Evolutionary conservation across 192 early-diverging fungal genomes (phyloP), one percentile per base, ranked within the genome.

Genomic region (Mortierella hygrophila): DNA sequence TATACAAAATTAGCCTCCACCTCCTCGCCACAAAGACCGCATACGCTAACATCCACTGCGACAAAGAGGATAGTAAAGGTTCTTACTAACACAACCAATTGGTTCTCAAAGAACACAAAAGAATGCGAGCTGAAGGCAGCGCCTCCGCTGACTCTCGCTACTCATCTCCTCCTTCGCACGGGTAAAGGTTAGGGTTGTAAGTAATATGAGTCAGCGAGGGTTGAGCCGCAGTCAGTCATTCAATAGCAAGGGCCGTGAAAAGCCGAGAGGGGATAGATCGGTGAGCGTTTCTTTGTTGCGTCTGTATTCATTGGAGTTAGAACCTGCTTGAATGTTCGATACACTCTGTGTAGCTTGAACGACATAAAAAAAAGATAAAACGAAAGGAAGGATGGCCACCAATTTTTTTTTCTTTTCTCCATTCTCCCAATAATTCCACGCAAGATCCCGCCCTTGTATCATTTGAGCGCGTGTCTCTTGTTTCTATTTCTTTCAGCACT

Each of bases 111-210:
- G 69, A 70, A 41, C 69, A 70, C 38, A 70, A 26, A 68, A 68
- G 32, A 32, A 68, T 32, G 20, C 1, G 20, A 68, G 8, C 41
- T 21, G 40, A 40, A 70, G 38, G 38, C 69, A 70, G 38, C 69
- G 69, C 72, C 72, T 73, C 72, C 46, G n/a, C 38, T 47, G 72
- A 73, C 41, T 73, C 72, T 32, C 26, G 60, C 9, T 32, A 26
- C 60, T 26, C 26, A 15, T 65, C 11, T 65, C 60, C 6, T 16
- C n/a, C 55, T 26, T 57, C n/a, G 55, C n/a, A 26, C 55, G 55
- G 55, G 55, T 23, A 57, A 57, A 4, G 52, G n/a, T 52, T 16
- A 52, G 18, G 49, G 18, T 20, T 52, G 49, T 52, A 65, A 13
- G 60, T 65, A 65, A 65, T 65, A 35, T 65, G 60, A 65, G 60